These are phyloP conservation scores for Cercophora sp. DNA, from an alignment of 495 filamentous ascomycete genomes.

Conservation along the genomic window DNA sequence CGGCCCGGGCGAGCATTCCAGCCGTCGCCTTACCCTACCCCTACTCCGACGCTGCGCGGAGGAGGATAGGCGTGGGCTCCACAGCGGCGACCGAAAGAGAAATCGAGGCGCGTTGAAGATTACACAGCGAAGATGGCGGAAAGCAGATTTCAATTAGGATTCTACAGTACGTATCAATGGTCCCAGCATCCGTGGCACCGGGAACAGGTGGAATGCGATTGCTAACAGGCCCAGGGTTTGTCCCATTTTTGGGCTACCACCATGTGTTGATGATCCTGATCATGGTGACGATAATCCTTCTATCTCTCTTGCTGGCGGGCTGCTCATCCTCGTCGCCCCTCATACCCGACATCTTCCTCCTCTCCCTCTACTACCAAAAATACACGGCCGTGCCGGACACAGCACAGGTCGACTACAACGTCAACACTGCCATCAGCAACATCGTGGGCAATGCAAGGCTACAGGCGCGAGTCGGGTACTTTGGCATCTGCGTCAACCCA, in stretches of 20 bases:
- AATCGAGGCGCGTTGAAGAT: slow-evolving; percentile 5
- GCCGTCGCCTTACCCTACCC: slow-evolving; percentile 9
- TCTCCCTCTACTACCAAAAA: slow-evolving; percentile 67
- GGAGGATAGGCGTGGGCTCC: slow-evolving; percentile 12
- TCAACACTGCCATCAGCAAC: slow-evolving; percentile 68
- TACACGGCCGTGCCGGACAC: slow-evolving; percentile 64
- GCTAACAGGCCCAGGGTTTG: slow-evolving; percentile 56
- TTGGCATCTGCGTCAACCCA: slow-evolving; percentile 70
- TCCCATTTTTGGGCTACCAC: slow-evolving; percentile 96
- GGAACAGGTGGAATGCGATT: not conserved
- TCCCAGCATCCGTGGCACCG: not conserved
- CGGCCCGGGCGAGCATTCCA: not conserved
- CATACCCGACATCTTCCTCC: slow-evolving; percentile 76
- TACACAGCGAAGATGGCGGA: slow-evolving; percentile 8
- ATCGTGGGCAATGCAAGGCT: slow-evolving; percentile 64
- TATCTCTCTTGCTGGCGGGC: slow-evolving; percentile 77
- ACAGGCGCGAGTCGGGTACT: slow-evolving; percentile 67
- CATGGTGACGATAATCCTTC: slow-evolving; percentile 85
- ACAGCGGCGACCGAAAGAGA: not conserved
- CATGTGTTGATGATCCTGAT: slow-evolving; percentile 98
- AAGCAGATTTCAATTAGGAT: not conserved
- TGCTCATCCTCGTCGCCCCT: slow-evolving; percentile 73
- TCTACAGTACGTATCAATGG: slow-evolving; percentile 3
- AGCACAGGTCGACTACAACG: slow-evolving; percentile 80
- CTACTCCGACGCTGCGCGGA: slow-evolving; percentile 11